Percentiles rank a stretch among this genome's conserved stretches.
Conservation (phyloP, 331 rosid genomes). For the Pyracantha coccinea region DNA sequence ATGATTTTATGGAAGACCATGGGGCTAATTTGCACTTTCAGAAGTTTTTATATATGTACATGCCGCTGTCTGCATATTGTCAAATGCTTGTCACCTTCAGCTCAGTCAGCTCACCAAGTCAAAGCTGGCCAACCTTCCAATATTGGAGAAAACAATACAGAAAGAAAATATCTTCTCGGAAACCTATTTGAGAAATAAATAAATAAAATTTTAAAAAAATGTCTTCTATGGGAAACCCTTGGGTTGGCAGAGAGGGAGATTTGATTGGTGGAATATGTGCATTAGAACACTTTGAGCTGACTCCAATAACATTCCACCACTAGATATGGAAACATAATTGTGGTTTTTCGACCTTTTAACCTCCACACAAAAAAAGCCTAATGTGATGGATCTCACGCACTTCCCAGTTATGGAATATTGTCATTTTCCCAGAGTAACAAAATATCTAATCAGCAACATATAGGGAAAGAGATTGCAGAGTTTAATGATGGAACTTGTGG, state of each 20-base stretch:
- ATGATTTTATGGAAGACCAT: slow-evolving; percentile 27
- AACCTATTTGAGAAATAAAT: slow-evolving; percentile 5
- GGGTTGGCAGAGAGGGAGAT: slow-evolving; percentile 6
- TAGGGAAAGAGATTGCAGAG: neutral
- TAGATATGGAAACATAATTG: slow-evolving; percentile 20
- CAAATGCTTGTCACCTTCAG: slow-evolving; percentile 18
- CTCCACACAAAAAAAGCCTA: slow-evolving; percentile 32
- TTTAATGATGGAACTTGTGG: neutral
- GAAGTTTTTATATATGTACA: slow-evolving; percentile 11
- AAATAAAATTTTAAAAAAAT: neutral
- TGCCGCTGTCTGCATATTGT: slow-evolving; percentile 22
- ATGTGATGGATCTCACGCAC: slow-evolving; percentile 26
- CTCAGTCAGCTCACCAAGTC: slow-evolving; percentile 34
- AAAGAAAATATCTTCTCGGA: slow-evolving; percentile 20
- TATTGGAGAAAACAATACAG: slow-evolving; percentile 1
- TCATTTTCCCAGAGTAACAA: slow-evolving; percentile 37
- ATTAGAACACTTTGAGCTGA: slow-evolving; percentile 35
- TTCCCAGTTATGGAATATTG: slow-evolving; percentile 34
- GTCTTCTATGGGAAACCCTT: slow-evolving; percentile 20
- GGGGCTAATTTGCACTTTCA: slow-evolving; percentile 13
- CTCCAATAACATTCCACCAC: slow-evolving; percentile 53
- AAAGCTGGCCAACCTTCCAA: slow-evolving; percentile 27
- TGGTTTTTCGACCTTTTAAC: slow-evolving; percentile 42
- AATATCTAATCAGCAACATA: slow-evolving; percentile 24
- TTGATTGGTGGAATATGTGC: slow-evolving; percentile 33